These are phyloP conservation scores for Cyberlindnera euphorbiiphila DNA, from an alignment of 805 yeast genomes.

Conservation along the genomic window DNA sequence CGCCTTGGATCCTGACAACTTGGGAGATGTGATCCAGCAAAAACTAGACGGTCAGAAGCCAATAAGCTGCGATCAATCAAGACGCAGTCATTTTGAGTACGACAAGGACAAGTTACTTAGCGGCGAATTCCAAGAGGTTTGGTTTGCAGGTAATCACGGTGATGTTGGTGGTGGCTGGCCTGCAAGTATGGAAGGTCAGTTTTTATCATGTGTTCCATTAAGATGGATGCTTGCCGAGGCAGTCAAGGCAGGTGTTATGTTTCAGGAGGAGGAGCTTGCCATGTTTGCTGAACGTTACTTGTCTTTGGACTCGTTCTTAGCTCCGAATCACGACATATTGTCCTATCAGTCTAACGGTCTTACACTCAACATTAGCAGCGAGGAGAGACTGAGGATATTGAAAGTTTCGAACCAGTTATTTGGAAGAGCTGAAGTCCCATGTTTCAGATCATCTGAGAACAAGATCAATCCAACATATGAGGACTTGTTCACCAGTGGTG, in stretches of 20 bases:
- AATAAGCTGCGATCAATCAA: too few species aligned
- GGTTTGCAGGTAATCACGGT: constrained; percentile 70
- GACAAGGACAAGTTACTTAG: constrained; percentile 26
- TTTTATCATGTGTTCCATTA: constrained; percentile 46
- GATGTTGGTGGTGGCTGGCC: constrained; percentile 71
- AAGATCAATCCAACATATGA: constrained; percentile 8
- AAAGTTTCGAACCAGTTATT: constrained; percentile 10
- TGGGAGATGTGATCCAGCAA: too few species aligned
- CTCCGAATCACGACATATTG: constrained; percentile 51
- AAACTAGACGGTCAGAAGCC: constrained; percentile 9
- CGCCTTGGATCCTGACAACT: too few species aligned
- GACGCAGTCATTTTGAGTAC: too few species aligned
- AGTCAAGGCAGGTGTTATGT: constrained; percentile 44
- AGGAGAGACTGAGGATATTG: constrained; percentile 13
- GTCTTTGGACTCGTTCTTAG: constrained; percentile 38
- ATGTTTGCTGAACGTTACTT: constrained; percentile 40
- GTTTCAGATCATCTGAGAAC: constrained; percentile 21
- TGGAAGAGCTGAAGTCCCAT: constrained; percentile 11
- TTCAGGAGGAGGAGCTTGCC: constrained; percentile 38
- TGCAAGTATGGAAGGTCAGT: constrained; percentile 40
- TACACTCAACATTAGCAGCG: constrained; percentile 14
- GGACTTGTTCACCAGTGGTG: constrained; percentile 18
- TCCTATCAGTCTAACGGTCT: constrained; percentile 24
- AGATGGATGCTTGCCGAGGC: constrained; percentile 62
- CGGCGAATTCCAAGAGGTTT: constrained; percentile 46